Conservation (phyloP, 1,284 basidiomycete species). For the Sanghuangporus sanghuang region DNA sequence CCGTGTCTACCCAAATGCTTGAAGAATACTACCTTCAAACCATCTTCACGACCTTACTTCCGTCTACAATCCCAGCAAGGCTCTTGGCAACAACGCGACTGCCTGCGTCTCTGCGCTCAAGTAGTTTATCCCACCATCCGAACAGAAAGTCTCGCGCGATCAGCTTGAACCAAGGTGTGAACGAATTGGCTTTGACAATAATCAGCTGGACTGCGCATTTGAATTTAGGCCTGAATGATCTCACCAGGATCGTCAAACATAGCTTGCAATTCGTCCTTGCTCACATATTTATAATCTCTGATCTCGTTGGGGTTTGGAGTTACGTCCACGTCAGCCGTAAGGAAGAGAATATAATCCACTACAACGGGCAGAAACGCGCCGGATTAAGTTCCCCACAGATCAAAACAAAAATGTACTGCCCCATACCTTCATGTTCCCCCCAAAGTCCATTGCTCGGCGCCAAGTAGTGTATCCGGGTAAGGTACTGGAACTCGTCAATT, state of each 20-base stretch:
- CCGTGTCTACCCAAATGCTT: background rate
- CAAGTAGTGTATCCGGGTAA: slow-evolving; percentile 96
- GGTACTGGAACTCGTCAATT: slow-evolving; percentile 87
- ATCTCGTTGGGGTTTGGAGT: slow-evolving; percentile 90
- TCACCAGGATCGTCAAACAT: slow-evolving; percentile 86
- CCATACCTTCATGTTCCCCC: slow-evolving; percentile 97
- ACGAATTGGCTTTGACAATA: slow-evolving; percentile 62
- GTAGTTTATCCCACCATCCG: slow-evolving; percentile 96
- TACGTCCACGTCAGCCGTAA: slow-evolving; percentile 86
- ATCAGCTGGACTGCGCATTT: background rate
- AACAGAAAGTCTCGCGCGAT: slow-evolving; percentile 97
- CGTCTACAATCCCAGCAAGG: slow-evolving; percentile 64
- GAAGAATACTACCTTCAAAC: slow-evolving; percentile 27
- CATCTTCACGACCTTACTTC: slow-evolving; percentile 76
- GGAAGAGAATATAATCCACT: slow-evolving; percentile 99
- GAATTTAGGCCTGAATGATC: slow-evolving; percentile 19
- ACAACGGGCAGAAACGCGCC: background rate
- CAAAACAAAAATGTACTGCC: background rate
- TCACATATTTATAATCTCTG: slow-evolving; percentile 87
- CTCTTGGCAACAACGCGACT: slow-evolving; percentile 67
- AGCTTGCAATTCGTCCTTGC: slow-evolving; percentile 80
- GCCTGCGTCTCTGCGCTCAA: slow-evolving; percentile 51
- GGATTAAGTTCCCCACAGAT: background rate
- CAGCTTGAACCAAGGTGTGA: slow-evolving; percentile 99
- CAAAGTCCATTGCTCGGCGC: slow-evolving; percentile 90